A percentile compares a stretch with the other conserved stretches of the same genome.
Conservation (phyloP, 2,329 filamentous ascomycete species). For the Rutstroemia sp. region DNA sequence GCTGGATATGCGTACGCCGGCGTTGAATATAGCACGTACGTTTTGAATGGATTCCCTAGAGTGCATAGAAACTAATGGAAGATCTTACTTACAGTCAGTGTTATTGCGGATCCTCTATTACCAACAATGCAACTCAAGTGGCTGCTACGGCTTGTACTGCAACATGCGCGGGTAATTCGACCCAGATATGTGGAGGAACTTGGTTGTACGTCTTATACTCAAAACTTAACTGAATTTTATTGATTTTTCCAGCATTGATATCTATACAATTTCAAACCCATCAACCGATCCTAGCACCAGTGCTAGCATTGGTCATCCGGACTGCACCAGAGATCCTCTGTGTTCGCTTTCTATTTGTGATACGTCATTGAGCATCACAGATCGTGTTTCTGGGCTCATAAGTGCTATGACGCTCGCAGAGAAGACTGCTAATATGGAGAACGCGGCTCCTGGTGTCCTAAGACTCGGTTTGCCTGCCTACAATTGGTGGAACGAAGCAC, state of each 20-base stretch:
- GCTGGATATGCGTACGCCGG: background rate
- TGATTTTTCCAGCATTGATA: background rate
- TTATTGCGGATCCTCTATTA: background rate
- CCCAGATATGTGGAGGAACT: background rate
- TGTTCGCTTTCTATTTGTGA: background rate
- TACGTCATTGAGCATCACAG: background rate
- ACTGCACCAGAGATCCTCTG: background rate
- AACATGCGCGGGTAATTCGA: background rate
- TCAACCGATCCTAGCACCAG: background rate
- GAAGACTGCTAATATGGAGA: background rate
- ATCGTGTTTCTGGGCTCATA: background rate
- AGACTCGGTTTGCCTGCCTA: background rate
- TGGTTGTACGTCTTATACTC: background rate
- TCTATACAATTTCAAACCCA: background rate
- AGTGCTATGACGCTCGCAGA: background rate
- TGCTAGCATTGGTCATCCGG: background rate
- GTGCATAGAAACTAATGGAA: background rate
- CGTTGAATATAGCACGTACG: background rate
- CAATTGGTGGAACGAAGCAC: constrained; percentile 2
- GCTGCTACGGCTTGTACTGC: background rate
- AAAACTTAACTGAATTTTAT: background rate
- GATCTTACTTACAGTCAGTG: background rate
- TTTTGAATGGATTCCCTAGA: background rate
- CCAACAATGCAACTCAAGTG: background rate
- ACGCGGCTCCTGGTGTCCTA: background rate